Conservation (phyloP, 2,329 filamentous ascomycete species). For the Diaporthe longicolla region DNA sequence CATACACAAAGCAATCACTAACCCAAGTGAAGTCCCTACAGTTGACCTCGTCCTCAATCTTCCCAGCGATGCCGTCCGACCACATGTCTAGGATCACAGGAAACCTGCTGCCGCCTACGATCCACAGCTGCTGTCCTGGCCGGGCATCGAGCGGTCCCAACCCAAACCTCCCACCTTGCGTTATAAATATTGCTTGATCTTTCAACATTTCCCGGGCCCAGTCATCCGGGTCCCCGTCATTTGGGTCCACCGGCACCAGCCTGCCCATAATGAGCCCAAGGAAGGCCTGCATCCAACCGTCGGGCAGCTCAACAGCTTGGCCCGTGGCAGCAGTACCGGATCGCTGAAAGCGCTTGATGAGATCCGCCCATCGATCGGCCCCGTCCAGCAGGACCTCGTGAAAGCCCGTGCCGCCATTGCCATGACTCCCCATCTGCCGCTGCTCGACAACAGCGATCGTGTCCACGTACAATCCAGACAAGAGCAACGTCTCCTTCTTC, state of each 20-base stretch:
- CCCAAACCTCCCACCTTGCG: neutral
- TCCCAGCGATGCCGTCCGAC: neutral
- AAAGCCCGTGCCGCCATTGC: neutral
- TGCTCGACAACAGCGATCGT: constrained; percentile 12
- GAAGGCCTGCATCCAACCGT: neutral
- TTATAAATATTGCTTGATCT: neutral
- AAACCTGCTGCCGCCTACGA: neutral
- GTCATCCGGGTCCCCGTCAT: neutral
- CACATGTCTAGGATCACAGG: neutral
- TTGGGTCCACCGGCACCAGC: neutral
- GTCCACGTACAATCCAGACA: constrained; percentile 9
- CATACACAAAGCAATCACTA: neutral
- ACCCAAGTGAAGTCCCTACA: neutral
- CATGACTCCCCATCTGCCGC: neutral
- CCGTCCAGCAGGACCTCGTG: neutral
- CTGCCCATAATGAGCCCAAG: neutral
- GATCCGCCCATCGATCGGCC: constrained; percentile 1
- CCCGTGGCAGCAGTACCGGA: neutral
- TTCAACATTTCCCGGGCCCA: neutral
- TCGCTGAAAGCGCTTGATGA: constrained; percentile 1
- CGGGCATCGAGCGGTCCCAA: neutral
- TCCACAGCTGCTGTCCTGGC: constrained; percentile 12
- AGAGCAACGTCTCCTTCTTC: neutral
- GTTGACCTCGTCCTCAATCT: no score
- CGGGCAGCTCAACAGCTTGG: neutral